These are phyloP conservation scores for Rhododendron ovatum DNA, from an alignment of 148 eudicot genomes.

Conservation along the genomic window DNA sequence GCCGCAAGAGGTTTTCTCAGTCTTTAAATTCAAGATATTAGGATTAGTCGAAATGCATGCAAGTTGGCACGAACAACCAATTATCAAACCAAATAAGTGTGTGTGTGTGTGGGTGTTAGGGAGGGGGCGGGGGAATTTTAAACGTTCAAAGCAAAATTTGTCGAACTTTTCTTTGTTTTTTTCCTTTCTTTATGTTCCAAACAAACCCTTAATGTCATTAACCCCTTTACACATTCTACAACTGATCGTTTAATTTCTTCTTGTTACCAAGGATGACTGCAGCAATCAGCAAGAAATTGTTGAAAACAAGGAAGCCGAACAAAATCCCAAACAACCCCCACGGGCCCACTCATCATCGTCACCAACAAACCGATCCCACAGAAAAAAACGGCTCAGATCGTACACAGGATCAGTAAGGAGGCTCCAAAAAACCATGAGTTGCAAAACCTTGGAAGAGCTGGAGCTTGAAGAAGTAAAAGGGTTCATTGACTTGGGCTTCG, in stretches of 20 bases:
- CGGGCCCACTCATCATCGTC: constrained; percentile 25
- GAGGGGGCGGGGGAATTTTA: too few relatives aligned
- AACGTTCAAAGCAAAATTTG: too few relatives aligned
- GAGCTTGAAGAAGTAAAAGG: constrained; percentile 65
- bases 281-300: constrained; percentile 8
- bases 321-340: background rate
- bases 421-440: constrained; percentile 35
- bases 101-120: too few relatives aligned
- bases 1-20: too few relatives aligned
- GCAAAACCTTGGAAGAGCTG: constrained; percentile 41
- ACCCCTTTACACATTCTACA: background rate
- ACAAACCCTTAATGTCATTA: background rate
- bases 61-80: too few relatives aligned
- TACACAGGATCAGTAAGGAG: background rate
- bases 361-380: constrained; percentile 1
- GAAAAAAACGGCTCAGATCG: constrained; percentile 14
- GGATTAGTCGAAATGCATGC: too few relatives aligned
- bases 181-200: too few relatives aligned
- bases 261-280: constrained; percentile 18
- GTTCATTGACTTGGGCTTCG: constrained; percentile 63
- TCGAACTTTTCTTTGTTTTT: too few relatives aligned
- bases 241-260: background rate
- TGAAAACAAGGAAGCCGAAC: background rate
- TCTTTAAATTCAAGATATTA: too few relatives aligned
- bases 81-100: too few relatives aligned